A percentile compares a stretch with the other conserved stretches of the same genome.
phyloP scores from a whole-genome alignment of 805 yeast genomes.

The Maudiozyma serrabonitensis region DNA sequence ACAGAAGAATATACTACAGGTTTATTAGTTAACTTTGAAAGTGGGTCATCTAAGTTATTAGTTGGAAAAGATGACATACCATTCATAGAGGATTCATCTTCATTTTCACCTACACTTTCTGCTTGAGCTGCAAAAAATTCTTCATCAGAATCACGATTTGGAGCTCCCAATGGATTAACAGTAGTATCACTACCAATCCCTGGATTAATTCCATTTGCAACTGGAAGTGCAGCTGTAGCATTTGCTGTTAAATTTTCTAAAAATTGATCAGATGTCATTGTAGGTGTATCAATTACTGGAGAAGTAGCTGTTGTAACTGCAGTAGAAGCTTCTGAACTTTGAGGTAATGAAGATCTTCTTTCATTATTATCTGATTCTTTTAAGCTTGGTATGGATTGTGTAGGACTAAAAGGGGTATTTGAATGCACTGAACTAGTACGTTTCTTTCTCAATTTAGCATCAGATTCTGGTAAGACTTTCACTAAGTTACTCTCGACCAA shows the following conservation, averaged over 20 bases:
- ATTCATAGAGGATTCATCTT: not conserved
- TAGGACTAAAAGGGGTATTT: constrained; percentile 11
- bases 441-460: constrained; percentile 7
- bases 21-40: not conserved
- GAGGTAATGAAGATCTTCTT: not conserved
- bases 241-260: constrained; percentile 31
- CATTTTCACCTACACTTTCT: not conserved
- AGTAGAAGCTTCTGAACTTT: not conserved
- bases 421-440: constrained; percentile 22
- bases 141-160: constrained; percentile 36
- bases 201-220: constrained; percentile 8
- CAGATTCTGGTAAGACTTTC: constrained; percentile 11
- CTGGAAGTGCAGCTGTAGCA: constrained; percentile 12
- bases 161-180: constrained; percentile 10
- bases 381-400: constrained; percentile 4
- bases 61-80: not conserved
- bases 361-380: constrained; percentile 6
- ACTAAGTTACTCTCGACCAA: constrained; percentile 22
- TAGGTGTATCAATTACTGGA: not conserved
- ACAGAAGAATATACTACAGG: not conserved
- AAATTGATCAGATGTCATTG: constrained; percentile 25
- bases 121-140: constrained; percentile 37
- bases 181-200: constrained; percentile 7
- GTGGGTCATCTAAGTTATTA: not conserved
- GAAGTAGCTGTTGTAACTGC: not conserved